These are phyloP conservation scores for Myriosclerotinia duriaeana DNA, from an alignment of 2,329 filamentous ascomycete species.

Conservation along the genomic window DNA sequence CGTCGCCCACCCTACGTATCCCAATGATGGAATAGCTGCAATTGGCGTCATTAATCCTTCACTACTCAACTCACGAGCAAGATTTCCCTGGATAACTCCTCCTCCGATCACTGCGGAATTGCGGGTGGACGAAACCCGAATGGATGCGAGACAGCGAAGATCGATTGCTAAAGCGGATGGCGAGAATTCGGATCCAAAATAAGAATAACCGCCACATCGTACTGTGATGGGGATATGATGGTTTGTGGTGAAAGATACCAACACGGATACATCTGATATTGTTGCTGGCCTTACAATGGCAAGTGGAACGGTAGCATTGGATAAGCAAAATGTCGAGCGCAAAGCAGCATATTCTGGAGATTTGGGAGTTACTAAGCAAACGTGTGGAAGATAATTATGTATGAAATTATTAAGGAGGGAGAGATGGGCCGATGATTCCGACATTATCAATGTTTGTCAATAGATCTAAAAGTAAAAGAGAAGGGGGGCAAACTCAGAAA, in stretches of 20 bases:
- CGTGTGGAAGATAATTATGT: conserved; percentile 3
- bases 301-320: conserved; percentile 24
- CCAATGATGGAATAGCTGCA: no score
- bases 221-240: conserved; percentile 33
- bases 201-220: neutral
- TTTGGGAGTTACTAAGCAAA: conserved; percentile 21
- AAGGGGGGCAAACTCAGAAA: neutral
- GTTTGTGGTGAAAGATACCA: conserved; percentile 32
- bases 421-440: neutral
- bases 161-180: no score
- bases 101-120: no score
- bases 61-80: no score
- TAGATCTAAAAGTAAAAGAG: neutral
- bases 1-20: no score
- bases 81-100: no score
- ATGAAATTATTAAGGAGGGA: neutral
- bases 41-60: no score
- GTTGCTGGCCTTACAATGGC: conserved; percentile 37
- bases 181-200: no score
- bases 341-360: conserved; percentile 26
- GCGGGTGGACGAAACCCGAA: no score
- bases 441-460: neutral
- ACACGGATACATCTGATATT: conserved; percentile 34
- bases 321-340: conserved; percentile 25
- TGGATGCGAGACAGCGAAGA: no score